phyloP scores from a whole-genome alignment of 352 stramenopile species.

The Phytopythium kandeliae region DNA sequence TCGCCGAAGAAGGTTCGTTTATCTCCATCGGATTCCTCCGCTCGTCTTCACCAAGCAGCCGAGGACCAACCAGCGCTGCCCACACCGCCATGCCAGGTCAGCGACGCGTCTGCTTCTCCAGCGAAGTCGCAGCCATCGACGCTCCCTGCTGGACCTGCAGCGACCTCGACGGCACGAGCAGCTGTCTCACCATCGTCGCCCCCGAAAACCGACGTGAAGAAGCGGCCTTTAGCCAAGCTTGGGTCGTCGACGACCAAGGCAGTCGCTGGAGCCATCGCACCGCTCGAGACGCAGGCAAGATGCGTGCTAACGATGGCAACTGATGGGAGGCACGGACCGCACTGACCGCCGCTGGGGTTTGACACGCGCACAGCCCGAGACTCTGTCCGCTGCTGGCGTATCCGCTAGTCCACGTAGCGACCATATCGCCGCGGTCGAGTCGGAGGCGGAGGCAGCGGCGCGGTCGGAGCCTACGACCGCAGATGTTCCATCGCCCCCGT shows the following conservation, averaged over 20 bases:
- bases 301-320: not conserved
- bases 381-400: not conserved
- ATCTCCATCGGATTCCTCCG: not conserved
- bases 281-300: not conserved
- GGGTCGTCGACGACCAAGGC: not conserved
- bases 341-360: not conserved
- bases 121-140: not conserved
- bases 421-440: not conserved
- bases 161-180: not conserved
- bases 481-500: not conserved
- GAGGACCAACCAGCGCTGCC: too few species aligned
- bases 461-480: not conserved
- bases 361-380: not conserved
- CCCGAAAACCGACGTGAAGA: not conserved
- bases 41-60: not conserved
- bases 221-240: conserved; percentile 1
- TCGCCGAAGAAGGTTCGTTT: conserved; percentile 28
- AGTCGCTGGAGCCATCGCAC: not conserved
- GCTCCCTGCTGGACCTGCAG: conserved; percentile 1
- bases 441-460: too few species aligned
- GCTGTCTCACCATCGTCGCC: not conserved
- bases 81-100: too few species aligned
- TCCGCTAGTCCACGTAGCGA: not conserved
- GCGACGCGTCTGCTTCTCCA: not conserved
- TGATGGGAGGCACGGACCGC: not conserved